Evolutionary conservation across 2,329 filamentous ascomycete species (phyloP), one percentile per base, ranked within the genome.

Genomic region (Kalaharituber pfeilii): DNA sequence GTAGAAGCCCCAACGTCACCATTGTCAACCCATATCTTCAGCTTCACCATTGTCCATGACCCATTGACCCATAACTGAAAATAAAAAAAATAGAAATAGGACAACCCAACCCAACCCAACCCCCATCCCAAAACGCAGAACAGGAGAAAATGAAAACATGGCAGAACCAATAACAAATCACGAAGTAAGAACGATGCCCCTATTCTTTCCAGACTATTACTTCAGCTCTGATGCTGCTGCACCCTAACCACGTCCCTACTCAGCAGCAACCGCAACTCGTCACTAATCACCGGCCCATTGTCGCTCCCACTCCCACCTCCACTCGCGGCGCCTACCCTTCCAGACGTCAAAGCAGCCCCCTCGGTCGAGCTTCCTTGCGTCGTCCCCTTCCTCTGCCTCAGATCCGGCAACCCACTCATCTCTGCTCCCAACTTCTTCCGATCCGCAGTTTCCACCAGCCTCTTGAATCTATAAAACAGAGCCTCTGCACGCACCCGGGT

Each of bases 381-480:
- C 20, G 13, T 18, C 6, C 55, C 25, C 60, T 22, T 47, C 60
- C 49, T 60, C 57, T 24, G 59, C 56, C 50, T 65, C 62, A 18
- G 60, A 56, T 27, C 59, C 15, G 62, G 45, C 53, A 67, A 57
- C 15, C 66, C 62, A 3, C 61, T 62, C 29, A 68, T 69, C n/a
- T 66, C 64, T 9, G 65, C 66, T 52, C 72, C 72, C 15, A 67
- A 70, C 51, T 68, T 69, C 68, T 91, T 93, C 70, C 91, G 89
- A 68, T 98, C 93, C 30, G 94, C 82, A 0, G 86, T 84, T 65
- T 96, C 86, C 9, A 98, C 83, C 1, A 86, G 82, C 45, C 87
- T 78, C 64, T 93, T 82, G 69, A 94, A 98, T 50, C 84, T 81
- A 59, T 79, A 80, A 73, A 93, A 98, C 2, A 98, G 77, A 0